Base-by-base conservation (phyloP, 2,329 filamentous ascomycete species). In the Cordyceps javanica region DNA sequence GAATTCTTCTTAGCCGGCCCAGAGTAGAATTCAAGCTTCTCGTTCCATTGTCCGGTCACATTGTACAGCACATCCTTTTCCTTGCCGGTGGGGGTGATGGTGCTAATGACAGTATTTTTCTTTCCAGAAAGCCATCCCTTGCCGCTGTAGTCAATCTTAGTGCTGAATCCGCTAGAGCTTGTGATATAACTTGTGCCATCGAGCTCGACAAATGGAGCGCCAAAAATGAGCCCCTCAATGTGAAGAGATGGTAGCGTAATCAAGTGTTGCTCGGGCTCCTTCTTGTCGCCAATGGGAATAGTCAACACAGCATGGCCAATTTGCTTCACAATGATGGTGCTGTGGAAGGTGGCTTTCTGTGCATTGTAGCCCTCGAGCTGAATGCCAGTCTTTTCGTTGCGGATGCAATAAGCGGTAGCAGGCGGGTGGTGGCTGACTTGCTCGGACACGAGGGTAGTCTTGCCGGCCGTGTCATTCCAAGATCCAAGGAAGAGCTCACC, bases 391-490 rank as follows among this genome's bases (percentile, higher is more conserved):
- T 90, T 84, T 62, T 88, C 77, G 73, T 99, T 97, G 74, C 85
- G 87, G 70, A 97, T 96, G 69, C 85, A 88, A 76, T 97, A 99
- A 44, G 93, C 94, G 1, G 93, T 99, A 36, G 91, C 91, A 2
- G 94, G 93, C 54, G 93, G 93, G 70, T 99, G 94, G 72, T 97
- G 93, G 73, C 83, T 87, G 63, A 97, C 94, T 80, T 97, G 93
- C 77, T 97, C 93, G 68, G 91, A 96, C 66, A 96, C 82, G 63
- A 99, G 81, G 65, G 88, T 84, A 28, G 94, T 97, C 49, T 86
- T 88, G 58, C 93, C 93, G 55, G 85, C 83, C 48, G 84, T 81
- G 68, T 96, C 90, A 59, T 88, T 83, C 94, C 94, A 99, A 66
- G 86, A 88, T 25, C 93, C 94, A 28, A 97, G 74, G 75, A 97